Percentiles rank a stretch among this genome's conserved stretches.
Conservation (phyloP, 2,329 filamentous ascomycete genomes). For the Metarhizium anisopliae region DNA sequence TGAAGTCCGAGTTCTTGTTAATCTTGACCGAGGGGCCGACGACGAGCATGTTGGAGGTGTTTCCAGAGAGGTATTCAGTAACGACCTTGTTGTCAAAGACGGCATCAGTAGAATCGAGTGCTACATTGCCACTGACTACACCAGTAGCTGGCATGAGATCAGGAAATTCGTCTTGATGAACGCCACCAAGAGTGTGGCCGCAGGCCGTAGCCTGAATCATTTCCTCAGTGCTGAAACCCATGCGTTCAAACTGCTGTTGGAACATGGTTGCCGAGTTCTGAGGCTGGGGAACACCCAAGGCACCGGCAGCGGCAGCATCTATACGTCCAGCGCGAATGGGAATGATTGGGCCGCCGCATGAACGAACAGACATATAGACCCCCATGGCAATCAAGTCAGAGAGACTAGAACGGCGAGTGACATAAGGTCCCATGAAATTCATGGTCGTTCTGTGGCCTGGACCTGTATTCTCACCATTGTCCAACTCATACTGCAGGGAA, state of each 20-base stretch:
- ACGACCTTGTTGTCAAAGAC: constrained; percentile 48
- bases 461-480: constrained; percentile 46
- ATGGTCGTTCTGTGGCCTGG: constrained; percentile 45
- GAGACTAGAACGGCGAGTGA: constrained; percentile 41
- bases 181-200: constrained; percentile 52
- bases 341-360: constrained; percentile 43
- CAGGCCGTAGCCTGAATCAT: constrained; percentile 55
- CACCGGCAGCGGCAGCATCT: constrained; percentile 41
- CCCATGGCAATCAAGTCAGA: constrained; percentile 50
- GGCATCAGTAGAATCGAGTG: constrained; percentile 38
- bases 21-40: constrained; percentile 37
- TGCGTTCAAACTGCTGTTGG: constrained; percentile 43
- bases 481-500: constrained; percentile 51
- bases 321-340: constrained; percentile 43
- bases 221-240: constrained; percentile 46
- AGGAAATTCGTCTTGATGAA: constrained; percentile 45
- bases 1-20: constrained; percentile 43
- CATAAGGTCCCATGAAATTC: constrained; percentile 42
- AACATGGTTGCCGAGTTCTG: constrained; percentile 45
- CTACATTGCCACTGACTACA: constrained; percentile 31
- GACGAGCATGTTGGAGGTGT: constrained; percentile 45
- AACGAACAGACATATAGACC: constrained; percentile 47
- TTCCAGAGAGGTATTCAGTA: constrained; percentile 46
- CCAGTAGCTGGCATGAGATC: constrained; percentile 38
- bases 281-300: constrained; percentile 45